Evolutionary conservation across 2,329 filamentous ascomycete genomes (phyloP), one percentile per base, ranked within the genome.

Genomic region (Rutstroemia sp.): DNA sequence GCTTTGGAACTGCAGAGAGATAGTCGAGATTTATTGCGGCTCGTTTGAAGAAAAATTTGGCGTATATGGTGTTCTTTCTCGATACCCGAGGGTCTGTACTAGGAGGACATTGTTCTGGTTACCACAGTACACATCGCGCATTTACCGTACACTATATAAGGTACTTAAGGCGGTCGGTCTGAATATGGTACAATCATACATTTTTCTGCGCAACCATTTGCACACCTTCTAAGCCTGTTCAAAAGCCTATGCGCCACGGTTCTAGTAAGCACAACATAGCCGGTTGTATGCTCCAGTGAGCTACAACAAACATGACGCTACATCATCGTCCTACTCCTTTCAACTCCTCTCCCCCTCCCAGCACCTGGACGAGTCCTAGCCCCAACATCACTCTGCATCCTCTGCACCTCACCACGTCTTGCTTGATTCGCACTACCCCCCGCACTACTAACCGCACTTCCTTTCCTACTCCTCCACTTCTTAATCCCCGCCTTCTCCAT

Each of bases 1-100:
- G 82, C 0, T 84, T 84, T 41, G 81, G 81, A 5, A 12, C 4
- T 12, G 30, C 30, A 5, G 9, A 10, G 12, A 34, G 4, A 5
- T 34, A 34, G 14, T 10, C 2, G 12, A 12, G 30, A 5, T 14
- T 10, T 34, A 34, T 12, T 34, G 9, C 12, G 30, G 27, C 27
- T 12, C 27, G 10, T 30, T 10, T 8, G 10, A 30, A 30, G 9
- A 8, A 30, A 30, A 30, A 30, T 30, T 30, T 30, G 27, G 30
- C 12, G 30, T 34, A 12, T 4, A 34, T 10, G 30, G 30, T 12
- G 30, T 34, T 34, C 25, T 27, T 27, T 27, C 25, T 34, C 30
- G 30, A 34, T 34, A 34, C 30, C 30, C 9, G 9, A 34, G 30
- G 30, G 10, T 34, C n/a, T 34, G 30, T 34, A 12, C 30, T 27